Evolutionary conservation across 108 stramenopile genomes (phyloP).

Genomic region (Licmophora abbreviata): DNA sequence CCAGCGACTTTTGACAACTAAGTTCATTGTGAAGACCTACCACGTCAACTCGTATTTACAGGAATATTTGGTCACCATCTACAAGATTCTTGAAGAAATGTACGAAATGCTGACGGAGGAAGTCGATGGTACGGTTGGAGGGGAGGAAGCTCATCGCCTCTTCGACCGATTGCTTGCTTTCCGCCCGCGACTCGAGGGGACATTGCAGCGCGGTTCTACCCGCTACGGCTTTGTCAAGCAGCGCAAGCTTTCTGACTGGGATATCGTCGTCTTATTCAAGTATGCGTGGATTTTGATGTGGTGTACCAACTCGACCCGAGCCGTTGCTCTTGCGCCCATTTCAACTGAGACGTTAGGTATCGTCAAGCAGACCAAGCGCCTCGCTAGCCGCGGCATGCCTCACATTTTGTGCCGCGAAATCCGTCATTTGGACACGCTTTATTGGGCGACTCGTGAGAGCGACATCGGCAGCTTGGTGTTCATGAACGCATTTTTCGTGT

Average conservation of each 20-base stretch:
- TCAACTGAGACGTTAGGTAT: constrained; percentile 15
- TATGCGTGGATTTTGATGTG: constrained; percentile 13
- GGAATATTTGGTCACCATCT: constrained; percentile 21
- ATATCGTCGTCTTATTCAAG: constrained; percentile 10
- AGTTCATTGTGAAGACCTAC: constrained; percentile 20
- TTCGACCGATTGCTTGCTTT: constrained; percentile 15
- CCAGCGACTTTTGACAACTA: constrained; percentile 6
- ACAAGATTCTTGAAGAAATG: constrained; percentile 13
- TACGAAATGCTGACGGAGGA: constrained; percentile 3
- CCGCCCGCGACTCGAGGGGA: constrained; percentile 8
- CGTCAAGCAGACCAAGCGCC: constrained; percentile 5
- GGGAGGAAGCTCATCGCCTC: neutral
- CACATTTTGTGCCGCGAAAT: constrained; percentile 16
- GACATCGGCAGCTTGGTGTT: constrained; percentile 15
- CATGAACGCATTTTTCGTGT: constrained; percentile 10
- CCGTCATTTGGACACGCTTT: constrained; percentile 15
- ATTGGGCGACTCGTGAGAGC: constrained; percentile 22
- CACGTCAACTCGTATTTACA: constrained; percentile 25
- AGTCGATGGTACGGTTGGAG: neutral
- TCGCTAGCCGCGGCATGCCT: constrained; percentile 7
- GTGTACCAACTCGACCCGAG: constrained; percentile 6
- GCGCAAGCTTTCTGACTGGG: constrained; percentile 7
- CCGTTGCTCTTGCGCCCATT: constrained; percentile 12
- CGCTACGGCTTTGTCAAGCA: constrained; percentile 16
- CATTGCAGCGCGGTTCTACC: constrained; percentile 18